A percentile compares a stretch with the other conserved stretches of the same genome.
Evolutionary conservation across 208 protist species (phyloP).

Genomic region (Naegleria fowleri): DNA sequence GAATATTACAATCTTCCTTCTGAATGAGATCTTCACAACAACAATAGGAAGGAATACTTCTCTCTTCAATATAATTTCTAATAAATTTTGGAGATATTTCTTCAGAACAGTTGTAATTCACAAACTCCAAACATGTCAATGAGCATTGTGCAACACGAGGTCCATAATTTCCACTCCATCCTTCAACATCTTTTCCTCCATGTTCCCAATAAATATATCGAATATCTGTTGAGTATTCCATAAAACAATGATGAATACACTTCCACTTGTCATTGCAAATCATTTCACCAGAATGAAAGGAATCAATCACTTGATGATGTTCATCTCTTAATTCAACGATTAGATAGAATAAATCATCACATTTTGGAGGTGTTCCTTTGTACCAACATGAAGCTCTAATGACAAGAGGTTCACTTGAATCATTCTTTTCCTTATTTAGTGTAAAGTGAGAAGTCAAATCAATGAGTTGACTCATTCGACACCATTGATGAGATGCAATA

Average conservation of each 20-base stretch:
- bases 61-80: neutral
- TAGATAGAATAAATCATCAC: neutral
- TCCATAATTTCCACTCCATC: conserved; percentile 7
- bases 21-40: too few relatives aligned
- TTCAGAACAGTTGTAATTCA: neutral
- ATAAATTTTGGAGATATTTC: neutral
- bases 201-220: neutral
- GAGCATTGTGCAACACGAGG: neutral
- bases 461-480: neutral
- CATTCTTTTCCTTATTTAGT: too few relatives aligned
- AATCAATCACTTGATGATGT: neutral
- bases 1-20: too few relatives aligned
- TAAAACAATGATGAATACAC: neutral
- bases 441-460: neutral
- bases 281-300: neutral
- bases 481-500: neutral
- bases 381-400: neutral
- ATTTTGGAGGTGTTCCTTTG: conserved; percentile 7
- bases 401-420: too few relatives aligned
- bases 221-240: neutral
- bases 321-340: neutral
- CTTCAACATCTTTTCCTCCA: neutral
- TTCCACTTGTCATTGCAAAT: neutral
- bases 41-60: neutral
- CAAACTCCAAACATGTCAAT: neutral